Evolutionary conservation across 2,329 filamentous ascomycete genomes (phyloP).

Genomic region (Phoma sp.): DNA sequence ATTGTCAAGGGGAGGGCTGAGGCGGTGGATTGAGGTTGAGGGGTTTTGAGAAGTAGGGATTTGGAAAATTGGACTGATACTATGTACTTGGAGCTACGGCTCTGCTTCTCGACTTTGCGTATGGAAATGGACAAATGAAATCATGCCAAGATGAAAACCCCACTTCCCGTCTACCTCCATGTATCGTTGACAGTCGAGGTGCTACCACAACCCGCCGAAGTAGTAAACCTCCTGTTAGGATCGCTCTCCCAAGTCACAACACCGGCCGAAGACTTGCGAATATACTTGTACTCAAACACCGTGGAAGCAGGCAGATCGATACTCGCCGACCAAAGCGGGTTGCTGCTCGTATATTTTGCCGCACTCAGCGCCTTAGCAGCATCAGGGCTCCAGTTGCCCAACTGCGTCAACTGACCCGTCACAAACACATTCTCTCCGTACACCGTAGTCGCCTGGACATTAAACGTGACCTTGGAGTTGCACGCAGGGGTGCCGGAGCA

Average conservation of each 20-base stretch:
- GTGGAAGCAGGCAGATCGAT: constrained; percentile 51
- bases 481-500: constrained; percentile 32
- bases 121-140: too few species aligned
- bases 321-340: constrained; percentile 54
- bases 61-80: too few species aligned
- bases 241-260: constrained; percentile 54
- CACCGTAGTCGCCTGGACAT: constrained; percentile 55
- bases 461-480: constrained; percentile 49
- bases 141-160: too few species aligned
- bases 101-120: too few species aligned
- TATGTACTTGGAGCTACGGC: too few species aligned
- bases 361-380: constrained; percentile 50
- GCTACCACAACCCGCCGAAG: constrained; percentile 28
- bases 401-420: constrained; percentile 49
- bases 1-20: background rate
- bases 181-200: constrained; percentile 24
- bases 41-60: too few species aligned
- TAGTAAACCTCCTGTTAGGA: constrained; percentile 50
- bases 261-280: constrained; percentile 51
- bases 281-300: constrained; percentile 54
- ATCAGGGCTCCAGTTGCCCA: constrained; percentile 53
- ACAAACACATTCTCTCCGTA: constrained; percentile 57
- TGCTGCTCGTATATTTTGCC: constrained; percentile 50
- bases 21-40: background rate
- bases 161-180: constrained; percentile 21